Percentiles rank a stretch among this genome's conserved stretches.
Evolutionary conservation across 371 early-diverging fungal species (phyloP).

Genomic region (Lichtheimia corymbifera): DNA sequence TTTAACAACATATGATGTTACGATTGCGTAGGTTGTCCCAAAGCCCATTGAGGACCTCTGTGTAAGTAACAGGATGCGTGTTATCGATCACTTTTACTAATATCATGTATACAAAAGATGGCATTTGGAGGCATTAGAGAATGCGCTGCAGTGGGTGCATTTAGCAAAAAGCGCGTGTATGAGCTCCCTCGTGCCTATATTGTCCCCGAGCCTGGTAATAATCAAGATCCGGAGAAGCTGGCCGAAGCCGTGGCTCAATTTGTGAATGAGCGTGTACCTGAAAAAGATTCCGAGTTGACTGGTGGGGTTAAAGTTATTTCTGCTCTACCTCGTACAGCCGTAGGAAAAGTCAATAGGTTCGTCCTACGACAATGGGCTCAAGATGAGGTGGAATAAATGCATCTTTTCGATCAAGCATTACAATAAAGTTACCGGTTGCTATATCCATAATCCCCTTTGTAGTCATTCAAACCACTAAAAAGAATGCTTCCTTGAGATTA

Average conservation of each 20-base stretch:
- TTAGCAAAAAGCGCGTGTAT: neutral
- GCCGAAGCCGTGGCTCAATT: neutral
- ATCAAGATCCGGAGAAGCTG: neutral
- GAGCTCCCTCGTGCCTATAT: neutral
- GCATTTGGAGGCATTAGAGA: neutral
- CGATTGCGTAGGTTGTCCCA: neutral
- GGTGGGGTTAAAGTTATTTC: neutral
- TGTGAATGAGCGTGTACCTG: neutral
- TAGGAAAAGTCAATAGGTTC: neutral
- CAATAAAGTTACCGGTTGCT: too few relatives aligned
- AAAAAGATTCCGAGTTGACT: neutral
- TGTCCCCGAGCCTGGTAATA: neutral
- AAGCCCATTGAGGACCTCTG: neutral
- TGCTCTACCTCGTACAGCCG: neutral
- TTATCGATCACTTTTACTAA: too few relatives aligned
- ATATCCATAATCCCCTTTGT: too few relatives aligned
- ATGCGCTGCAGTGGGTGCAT: constrained; percentile 1
- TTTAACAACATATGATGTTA: too few relatives aligned
- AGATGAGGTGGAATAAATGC: neutral
- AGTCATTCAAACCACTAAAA: too few relatives aligned
- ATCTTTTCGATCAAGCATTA: too few relatives aligned
- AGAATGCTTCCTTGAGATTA: too few relatives aligned
- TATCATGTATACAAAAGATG: neutral
- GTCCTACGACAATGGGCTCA: neutral
- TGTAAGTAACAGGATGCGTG: neutral